These are phyloP conservation scores for Mesostigma viride DNA, from an alignment of 139 green algal species.

Conservation along the genomic window DNA sequence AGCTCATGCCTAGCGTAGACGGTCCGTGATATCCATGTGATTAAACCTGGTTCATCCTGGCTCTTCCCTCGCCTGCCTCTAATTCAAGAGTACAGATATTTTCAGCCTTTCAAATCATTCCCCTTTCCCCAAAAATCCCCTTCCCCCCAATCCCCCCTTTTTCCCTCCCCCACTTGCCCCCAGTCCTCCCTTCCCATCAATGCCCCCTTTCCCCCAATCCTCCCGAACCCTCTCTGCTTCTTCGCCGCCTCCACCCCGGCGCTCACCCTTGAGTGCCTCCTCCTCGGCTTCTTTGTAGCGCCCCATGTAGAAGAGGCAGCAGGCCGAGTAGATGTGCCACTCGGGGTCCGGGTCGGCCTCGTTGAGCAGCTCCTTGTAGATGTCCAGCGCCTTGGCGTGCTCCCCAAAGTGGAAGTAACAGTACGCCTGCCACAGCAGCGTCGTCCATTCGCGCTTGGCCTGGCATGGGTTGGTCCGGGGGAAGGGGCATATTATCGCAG, in stretches of 20 bases:
- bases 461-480: no score
- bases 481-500: no score
- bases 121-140: no score
- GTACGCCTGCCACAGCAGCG: slow-evolving; percentile 62
- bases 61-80: no score
- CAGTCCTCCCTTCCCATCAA: background rate
- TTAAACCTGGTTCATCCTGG: no score
- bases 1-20: no score
- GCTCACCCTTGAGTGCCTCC: slow-evolving; percentile 34
- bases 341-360: slow-evolving; percentile 48
- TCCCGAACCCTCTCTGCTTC: no score
- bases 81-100: no score
- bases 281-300: slow-evolving; percentile 51
- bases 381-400: slow-evolving; percentile 57
- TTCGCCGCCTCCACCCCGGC: background rate
- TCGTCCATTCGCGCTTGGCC: slow-evolving; percentile 36
- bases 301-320: slow-evolving; percentile 66
- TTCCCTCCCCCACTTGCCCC: background rate
- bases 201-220: no score
- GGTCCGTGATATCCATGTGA: no score
- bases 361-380: slow-evolving; percentile 54
- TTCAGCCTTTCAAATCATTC: no score
- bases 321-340: slow-evolving; percentile 49
- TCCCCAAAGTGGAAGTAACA: slow-evolving; percentile 63
- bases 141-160: background rate